Conservation (phyloP, 345 rosid genomes). For the Geranium brycei region DNA sequence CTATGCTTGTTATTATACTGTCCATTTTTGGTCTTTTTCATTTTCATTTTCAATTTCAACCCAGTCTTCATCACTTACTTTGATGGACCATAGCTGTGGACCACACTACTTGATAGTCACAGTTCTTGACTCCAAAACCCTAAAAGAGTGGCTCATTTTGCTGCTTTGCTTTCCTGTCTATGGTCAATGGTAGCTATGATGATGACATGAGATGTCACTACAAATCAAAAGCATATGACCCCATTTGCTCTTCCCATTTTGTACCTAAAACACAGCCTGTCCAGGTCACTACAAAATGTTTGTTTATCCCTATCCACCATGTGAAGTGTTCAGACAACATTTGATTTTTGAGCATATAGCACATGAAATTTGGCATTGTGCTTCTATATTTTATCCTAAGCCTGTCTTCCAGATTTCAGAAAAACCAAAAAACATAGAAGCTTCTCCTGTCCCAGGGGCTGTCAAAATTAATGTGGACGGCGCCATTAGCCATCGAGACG, state of each 20-base stretch:
- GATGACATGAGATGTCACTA: slow-evolving; percentile 3
- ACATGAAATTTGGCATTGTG: neutral
- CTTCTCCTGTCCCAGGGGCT: too few species aligned
- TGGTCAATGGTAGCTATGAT: slow-evolving; percentile 8
- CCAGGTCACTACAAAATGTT: neutral
- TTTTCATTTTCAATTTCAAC: neutral
- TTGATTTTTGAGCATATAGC: neutral
- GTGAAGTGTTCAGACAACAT: neutral
- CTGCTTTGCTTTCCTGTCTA: neutral
- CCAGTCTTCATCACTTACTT: neutral
- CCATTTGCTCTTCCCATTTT: neutral
- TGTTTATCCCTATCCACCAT: neutral
- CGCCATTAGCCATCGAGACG: too few species aligned
- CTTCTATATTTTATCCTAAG: neutral
- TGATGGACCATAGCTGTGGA: neutral
- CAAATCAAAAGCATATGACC: neutral
- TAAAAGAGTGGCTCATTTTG: neutral
- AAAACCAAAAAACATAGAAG: too few species aligned
- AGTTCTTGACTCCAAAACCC: neutral
- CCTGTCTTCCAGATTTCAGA: neutral
- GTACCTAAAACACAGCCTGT: neutral
- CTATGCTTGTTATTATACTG: neutral
- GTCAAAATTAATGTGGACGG: too few species aligned
- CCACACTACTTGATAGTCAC: neutral
- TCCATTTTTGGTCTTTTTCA: neutral